phyloP scores from a whole-genome alignment of 2,329 filamentous ascomycete genomes.

The Macrophomina pseudophaseolina region DNA sequence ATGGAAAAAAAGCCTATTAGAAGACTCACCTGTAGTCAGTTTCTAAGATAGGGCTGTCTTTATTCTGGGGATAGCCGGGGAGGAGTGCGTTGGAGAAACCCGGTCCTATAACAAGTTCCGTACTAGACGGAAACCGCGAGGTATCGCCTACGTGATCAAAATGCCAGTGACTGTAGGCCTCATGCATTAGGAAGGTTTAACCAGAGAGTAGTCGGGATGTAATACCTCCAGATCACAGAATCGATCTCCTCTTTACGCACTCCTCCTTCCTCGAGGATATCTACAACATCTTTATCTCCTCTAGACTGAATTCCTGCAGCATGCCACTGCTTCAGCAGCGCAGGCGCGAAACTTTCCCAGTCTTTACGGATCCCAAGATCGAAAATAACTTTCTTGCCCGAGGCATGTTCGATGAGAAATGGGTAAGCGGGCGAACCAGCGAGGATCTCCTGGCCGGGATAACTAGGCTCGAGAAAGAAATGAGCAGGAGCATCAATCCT shows the following conservation, averaged over 20 bases:
- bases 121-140: constrained; percentile 52
- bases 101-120: constrained; percentile 58
- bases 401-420: constrained; percentile 56
- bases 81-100: constrained; percentile 55
- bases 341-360: constrained; percentile 41
- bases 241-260: constrained; percentile 36
- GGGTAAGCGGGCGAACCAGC: constrained; percentile 48
- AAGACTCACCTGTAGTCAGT: constrained; percentile 32
- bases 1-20: no score
- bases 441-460: constrained; percentile 18
- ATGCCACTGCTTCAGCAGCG: no score
- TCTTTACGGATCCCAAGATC: constrained; percentile 57
- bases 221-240: constrained; percentile 48
- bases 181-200: no score
- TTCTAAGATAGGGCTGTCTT: constrained; percentile 32
- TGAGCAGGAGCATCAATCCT: constrained; percentile 13
- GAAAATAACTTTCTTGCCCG: constrained; percentile 50
- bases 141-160: constrained; percentile 61
- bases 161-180: no score
- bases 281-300: no score
- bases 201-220: no score
- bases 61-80: constrained; percentile 53
- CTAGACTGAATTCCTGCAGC: no score
- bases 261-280: no score
- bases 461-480: constrained; percentile 17